phyloP scores from a whole-genome alignment of 805 yeast species.

The Kazachstania psychrophila region DNA sequence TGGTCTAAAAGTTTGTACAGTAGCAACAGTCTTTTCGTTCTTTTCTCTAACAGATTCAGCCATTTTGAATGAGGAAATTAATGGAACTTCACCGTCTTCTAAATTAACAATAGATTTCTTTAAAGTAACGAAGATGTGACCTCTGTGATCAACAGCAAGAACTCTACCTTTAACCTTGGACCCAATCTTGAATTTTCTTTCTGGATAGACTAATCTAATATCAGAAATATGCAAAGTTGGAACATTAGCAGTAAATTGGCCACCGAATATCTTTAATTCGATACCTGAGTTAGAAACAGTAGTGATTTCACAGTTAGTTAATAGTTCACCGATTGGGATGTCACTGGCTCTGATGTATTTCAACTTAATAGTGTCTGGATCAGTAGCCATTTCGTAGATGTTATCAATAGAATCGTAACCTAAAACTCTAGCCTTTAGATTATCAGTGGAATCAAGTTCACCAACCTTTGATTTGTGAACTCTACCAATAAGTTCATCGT shows the following conservation, averaged over 20 bases:
- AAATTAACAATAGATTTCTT: conserved; percentile 72
- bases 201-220: conserved; percentile 76
- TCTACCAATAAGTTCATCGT: conserved; percentile 53
- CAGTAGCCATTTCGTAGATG: conserved; percentile 56
- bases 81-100: conserved; percentile 28
- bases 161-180: conserved; percentile 70
- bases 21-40: conserved; percentile 53
- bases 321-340: conserved; percentile 63
- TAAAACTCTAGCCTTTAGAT: conserved; percentile 72
- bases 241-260: conserved; percentile 63
- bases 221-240: conserved; percentile 75
- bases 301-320: conserved; percentile 49
- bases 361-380: conserved; percentile 53
- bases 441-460: conserved; percentile 42
- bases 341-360: conserved; percentile 62
- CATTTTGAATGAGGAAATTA: conserved; percentile 39
- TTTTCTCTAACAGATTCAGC: conserved; percentile 35
- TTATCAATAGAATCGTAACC: conserved; percentile 63
- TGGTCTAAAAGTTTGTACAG: conserved; percentile 60
- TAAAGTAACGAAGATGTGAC: conserved; percentile 55
- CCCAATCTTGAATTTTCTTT: conserved; percentile 83
- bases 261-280: conserved; percentile 51
- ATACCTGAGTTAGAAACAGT: conserved; percentile 56
- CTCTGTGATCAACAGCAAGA: conserved; percentile 38
- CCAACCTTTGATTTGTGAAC: conserved; percentile 69